Evolutionary conservation across 2,329 filamentous ascomycete species (phyloP), one percentile per base, ranked within the genome.

Genomic region (Fusarium circinatum): DNA sequence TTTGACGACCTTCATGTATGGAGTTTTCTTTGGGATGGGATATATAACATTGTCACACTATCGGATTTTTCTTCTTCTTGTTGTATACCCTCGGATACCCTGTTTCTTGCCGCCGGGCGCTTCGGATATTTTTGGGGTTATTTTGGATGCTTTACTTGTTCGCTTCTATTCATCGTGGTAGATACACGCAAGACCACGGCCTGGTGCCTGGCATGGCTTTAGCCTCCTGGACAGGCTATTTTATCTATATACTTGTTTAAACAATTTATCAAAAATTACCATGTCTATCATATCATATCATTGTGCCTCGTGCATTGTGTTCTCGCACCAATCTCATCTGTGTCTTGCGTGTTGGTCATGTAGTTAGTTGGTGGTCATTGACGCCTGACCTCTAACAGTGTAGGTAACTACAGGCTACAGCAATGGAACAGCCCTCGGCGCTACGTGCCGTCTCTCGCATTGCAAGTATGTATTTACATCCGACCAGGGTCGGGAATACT

Each of bases 21-120:
- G 70, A 68, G 70, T 73, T 59, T 68, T 60, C 45, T 57, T 66
- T 45, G 54, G 39, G 44, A 47, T 47, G 38, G 54, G 61, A 61
- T 54, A 24, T 32, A 20, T 38, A 32, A 39, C 36, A 22, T 44
- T 55, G 18, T 52, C 47, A 45, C 12, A 62, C 58, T 48, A 60
- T 47, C 24, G 15, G 32, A n/a, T 30, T 17, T 59, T 47, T 59
- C 48, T 52, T 71, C 51, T 70, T 70, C 48, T 54, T 72, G 44
- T 74, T 70, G 61, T 70, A 74, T 63, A 71, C 57, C 54, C 58
- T 68, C 45, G 58, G 60, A 74, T 74, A 74, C 71, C 75, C 68
- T 74, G 62, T 65, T 49, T 73, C 45, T 76, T 66, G 62, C 62
- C 51, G 39, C 60, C 41, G 60, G 65, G 70, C 60, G 68, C 62